Base-by-base conservation (phyloP, 108 stramenopile species). In the Cyclotella atomus region DNA sequence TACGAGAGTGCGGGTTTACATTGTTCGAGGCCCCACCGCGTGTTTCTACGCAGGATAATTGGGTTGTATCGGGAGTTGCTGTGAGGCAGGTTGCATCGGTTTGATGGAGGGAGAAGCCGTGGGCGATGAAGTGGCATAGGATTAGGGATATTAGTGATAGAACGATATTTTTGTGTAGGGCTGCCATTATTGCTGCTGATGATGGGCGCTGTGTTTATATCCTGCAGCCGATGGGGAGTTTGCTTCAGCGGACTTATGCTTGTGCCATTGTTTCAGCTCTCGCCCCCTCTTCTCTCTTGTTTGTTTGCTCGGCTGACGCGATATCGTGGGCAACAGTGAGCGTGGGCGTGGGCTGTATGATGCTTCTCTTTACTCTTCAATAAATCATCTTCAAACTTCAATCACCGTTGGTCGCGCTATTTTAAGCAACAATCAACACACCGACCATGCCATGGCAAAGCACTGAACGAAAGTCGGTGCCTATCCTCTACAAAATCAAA, bases 81-180 rank as follows among this genome's bases (percentile, higher is more conserved):
- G 64, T 6, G 7, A 6, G 28, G 4, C 38, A 43, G 6, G 41
- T 16, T 7, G 35, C 30, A 17, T 65, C 35, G 29, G 25, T 47
- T 65, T 46, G 45, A 12, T 28, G 64, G 45, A 65, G 64, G 12
- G 64, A 46, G 20, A 65, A 65, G 8, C 64, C 64, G 45, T 65
- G 45, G 15, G 46, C 64, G 19, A 65, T 46, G 12, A 65, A 29
- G 16, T 46, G 64, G 29, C 64, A 65, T 27, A 65, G 45, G 24
- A 65, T 47, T 29, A 65, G 29, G 19, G 64, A 65, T 4, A 29
- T 27, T 24, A 65, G 45, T 4, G 64, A 46, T 27, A 47, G 64
- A 19, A 29, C 23, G 45, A 49, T 46, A 24, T 12, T 36, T 17
- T 24, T 61, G 14, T 14, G 36, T 21, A 61, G 60, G 17, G 10